Base-by-base conservation (phyloP, 1,284 basidiomycete genomes). In the Amylostereum areolatum region DNA sequence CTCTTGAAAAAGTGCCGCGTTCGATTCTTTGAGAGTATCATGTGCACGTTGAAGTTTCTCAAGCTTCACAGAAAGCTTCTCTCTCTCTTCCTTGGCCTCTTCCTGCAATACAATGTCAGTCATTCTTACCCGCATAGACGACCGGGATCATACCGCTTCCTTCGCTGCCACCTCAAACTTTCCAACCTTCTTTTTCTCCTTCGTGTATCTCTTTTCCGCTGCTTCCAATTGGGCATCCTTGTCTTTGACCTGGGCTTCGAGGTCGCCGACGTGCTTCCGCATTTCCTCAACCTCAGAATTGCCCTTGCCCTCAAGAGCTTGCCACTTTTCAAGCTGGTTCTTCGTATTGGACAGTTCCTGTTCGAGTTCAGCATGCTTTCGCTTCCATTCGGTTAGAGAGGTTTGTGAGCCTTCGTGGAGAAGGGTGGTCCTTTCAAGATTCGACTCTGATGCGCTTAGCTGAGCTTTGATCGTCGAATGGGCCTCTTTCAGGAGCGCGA, bases 281-380 rank as follows among this genome's bases (percentile, higher is more conserved):
- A 75, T 64, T 3, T 67, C 62, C 48, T 82, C 84, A 7, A 74
- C 68, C 43, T 84, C 80, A 9, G 69, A 74, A 12, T 73, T 80
- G 46, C 80, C 83, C 48, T 78, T 80, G 29, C 68, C 80, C 57
- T 88, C 87, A 10, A 86, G 62, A 28, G 65, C 74, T 57, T 83
- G 72, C 83, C 83, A 87, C 57, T 83, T 79, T 44, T 78, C 75
- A 9, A 88, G 64, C 58, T 89, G 85, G 3, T 74, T 73, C 43
- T 76, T 73, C 37, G 87, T 65, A 36, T 84, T 76, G 3, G 66
- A 64, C 48, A 74, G 74, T 6, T 73, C 72, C 9, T 76, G 74
- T 52, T 78, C 76, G 29, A 80, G 70, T 43, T 85, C 82, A 36
- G 75, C 73, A 46, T 80, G 74, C 36, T 68, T 63, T 37, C 72